Evolutionary conservation across 164 flowering plant species (phyloP).

Genomic region (Hamamelis virginiana): DNA sequence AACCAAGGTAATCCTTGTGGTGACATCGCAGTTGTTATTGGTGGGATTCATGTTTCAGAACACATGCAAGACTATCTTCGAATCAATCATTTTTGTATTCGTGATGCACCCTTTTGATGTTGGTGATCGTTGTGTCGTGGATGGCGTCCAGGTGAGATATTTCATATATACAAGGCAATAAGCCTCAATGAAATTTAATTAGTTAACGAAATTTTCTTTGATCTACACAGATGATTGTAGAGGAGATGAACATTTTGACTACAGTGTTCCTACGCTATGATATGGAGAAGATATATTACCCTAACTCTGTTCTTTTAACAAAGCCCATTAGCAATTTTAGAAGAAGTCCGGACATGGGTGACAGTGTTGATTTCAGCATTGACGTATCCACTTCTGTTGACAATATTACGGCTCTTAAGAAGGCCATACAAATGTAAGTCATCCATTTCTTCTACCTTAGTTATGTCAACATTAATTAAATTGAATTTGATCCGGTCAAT

Average conservation of each 20-base stretch:
- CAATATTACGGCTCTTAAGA: constrained; percentile 28
- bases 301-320: constrained; percentile 29
- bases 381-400: constrained; percentile 33
- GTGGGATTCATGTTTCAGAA: constrained; percentile 65
- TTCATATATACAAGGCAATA: no score
- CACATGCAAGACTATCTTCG: constrained; percentile 61
- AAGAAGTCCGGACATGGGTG: constrained; percentile 43
- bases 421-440: no score
- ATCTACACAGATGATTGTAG: constrained; percentile 61
- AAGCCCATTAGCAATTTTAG: constrained; percentile 40
- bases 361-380: constrained; percentile 24
- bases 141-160: constrained; percentile 57
- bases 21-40: constrained; percentile 57
- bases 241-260: constrained; percentile 76
- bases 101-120: constrained; percentile 70
- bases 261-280: constrained; percentile 51
- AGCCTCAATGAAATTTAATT: not conserved
- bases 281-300: constrained; percentile 36
- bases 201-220: not conserved
- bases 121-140: constrained; percentile 69
- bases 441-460: no score
- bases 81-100: constrained; percentile 59
- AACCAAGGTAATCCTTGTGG: constrained; percentile 32
- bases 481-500: no score
- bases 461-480: no score